A percentile compares a stretch with the other conserved stretches of the same genome.
Evolutionary conservation across 1,139 yeast species (phyloP).

Genomic region (Candida albicans): DNA sequence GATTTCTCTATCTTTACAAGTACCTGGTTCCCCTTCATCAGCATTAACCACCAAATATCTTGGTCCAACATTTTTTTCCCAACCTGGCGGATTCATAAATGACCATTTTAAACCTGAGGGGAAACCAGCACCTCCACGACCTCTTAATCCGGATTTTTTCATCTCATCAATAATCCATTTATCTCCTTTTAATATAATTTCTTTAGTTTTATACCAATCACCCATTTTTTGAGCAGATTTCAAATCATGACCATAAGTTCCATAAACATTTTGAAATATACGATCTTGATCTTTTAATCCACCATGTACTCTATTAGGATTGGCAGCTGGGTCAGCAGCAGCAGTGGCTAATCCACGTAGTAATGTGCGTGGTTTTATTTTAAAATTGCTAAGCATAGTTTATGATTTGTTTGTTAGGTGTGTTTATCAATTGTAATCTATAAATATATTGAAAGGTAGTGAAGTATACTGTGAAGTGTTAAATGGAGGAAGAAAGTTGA

Average conservation of each 20-base stretch:
- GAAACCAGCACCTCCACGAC: constrained; percentile 93
- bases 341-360: constrained; percentile 43
- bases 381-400: constrained; percentile 26
- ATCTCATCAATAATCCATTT: constrained; percentile 86
- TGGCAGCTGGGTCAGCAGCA: constrained; percentile 44
- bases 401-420: constrained; percentile 1
- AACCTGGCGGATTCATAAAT: constrained; percentile 91
- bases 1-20: constrained; percentile 88
- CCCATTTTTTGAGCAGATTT: constrained; percentile 77
- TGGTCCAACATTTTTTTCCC: constrained; percentile 87
- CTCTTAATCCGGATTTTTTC: constrained; percentile 81
- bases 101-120: constrained; percentile 91
- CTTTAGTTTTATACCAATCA: constrained; percentile 90
- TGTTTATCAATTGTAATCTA: neutral
- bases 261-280: constrained; percentile 80
- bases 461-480: no score
- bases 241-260: constrained; percentile 70
- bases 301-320: constrained; percentile 65
- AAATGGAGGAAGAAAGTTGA: no score
- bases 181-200: constrained; percentile 77
- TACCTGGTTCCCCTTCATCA: constrained; percentile 93
- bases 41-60: constrained; percentile 86
- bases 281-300: constrained; percentile 81
- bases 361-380: constrained; percentile 15
- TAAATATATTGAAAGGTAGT: no score